These are phyloP conservation scores for Apocynum venetum DNA, from an alignment of 257 asterid species.

Conservation along the genomic window DNA sequence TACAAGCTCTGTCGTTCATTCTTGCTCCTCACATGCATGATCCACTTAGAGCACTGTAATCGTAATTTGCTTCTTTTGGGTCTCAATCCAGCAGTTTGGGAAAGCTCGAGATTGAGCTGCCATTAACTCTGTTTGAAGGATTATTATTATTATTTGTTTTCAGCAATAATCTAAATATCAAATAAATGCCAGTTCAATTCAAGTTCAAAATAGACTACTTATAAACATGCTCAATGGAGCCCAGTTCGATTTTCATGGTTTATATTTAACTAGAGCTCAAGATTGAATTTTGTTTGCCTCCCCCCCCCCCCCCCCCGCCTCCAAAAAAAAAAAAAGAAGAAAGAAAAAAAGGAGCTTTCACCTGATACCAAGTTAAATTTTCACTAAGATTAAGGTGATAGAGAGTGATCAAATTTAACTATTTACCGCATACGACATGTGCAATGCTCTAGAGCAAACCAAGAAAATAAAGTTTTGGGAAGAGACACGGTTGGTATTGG, in stretches of 20 bases:
- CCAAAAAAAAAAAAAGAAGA: too few species aligned
- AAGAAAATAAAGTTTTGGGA: background rate
- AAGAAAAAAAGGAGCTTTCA: too few species aligned
- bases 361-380: too few species aligned
- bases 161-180: background rate
- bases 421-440: background rate
- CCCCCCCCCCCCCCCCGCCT: too few species aligned
- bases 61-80: background rate
- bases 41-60: background rate
- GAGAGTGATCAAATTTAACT: too few species aligned
- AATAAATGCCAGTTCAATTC: background rate
- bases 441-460: background rate
- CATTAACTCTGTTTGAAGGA: background rate
- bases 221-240: background rate
- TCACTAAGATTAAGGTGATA: too few species aligned
- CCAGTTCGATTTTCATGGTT: background rate
- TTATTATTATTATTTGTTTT: background rate
- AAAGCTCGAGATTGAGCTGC: background rate
- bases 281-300: background rate
- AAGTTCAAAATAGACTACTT: background rate
- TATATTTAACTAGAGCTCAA: background rate
- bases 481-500: background rate
- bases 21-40: background rate
- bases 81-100: background rate
- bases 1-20: background rate